phyloP scores from a whole-genome alignment of 371 early-diverging fungal genomes.

The Globomyces sp. region DNA sequence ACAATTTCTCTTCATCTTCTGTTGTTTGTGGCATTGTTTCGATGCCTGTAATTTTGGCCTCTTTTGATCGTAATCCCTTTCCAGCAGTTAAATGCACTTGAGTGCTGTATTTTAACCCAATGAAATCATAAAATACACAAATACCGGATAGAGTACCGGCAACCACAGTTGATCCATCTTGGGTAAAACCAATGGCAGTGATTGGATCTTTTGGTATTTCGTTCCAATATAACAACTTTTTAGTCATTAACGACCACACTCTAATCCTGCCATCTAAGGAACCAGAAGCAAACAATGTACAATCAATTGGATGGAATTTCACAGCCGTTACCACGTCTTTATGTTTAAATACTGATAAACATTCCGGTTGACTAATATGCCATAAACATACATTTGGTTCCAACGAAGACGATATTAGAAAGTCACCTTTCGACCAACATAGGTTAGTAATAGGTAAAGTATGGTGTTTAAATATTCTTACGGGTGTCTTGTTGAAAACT shows the following conservation, averaged over 20 bases:
- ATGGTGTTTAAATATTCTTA: slow-evolving; percentile 69
- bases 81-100: slow-evolving; percentile 67
- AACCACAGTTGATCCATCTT: slow-evolving; percentile 65
- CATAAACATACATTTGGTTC: slow-evolving; percentile 85
- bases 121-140: slow-evolving; percentile 70
- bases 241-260: slow-evolving; percentile 80
- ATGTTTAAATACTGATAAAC: slow-evolving; percentile 77
- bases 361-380: slow-evolving; percentile 70
- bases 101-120: slow-evolving; percentile 74
- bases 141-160: slow-evolving; percentile 77
- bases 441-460: slow-evolving; percentile 69
- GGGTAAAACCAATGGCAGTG: slow-evolving; percentile 76
- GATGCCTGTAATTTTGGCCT: slow-evolving; percentile 63
- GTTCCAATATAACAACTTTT: slow-evolving; percentile 72
- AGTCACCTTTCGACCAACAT: slow-evolving; percentile 84
- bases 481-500: slow-evolving; percentile 66
- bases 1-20: slow-evolving; percentile 40
- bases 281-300: slow-evolving; percentile 75
- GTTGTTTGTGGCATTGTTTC: slow-evolving; percentile 13
- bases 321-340: slow-evolving; percentile 75
- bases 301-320: slow-evolving; percentile 81
- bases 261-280: slow-evolving; percentile 78
- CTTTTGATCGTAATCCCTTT: slow-evolving; percentile 46
- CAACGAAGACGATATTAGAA: slow-evolving; percentile 77
- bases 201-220: slow-evolving; percentile 55